Base-by-base conservation (phyloP, 345 rosid genomes). In the Eucalyptus cloeziana region DNA sequence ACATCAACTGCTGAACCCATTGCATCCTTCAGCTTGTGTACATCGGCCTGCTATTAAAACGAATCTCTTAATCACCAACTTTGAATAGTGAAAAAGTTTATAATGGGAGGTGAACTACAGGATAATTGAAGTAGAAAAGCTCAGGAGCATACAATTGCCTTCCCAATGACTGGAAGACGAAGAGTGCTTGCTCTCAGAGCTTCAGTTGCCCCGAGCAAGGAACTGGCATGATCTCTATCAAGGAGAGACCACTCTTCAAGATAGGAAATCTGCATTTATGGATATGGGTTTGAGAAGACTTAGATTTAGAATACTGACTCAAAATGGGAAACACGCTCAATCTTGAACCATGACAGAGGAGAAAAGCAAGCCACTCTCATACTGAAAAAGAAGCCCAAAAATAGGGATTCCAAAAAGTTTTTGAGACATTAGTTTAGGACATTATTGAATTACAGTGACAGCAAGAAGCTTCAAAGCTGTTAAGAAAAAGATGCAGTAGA, bases 181-280 rank as follows among this genome's bases (percentile, higher is more conserved):
- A 97, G 97, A 19, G 98, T 97, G 90, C 99, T 97, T 91, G 99
- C 99, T 92, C 92, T 95, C 91, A 96, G 92, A 89, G 99, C 97
- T 95, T 94, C 98, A 12, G 93, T 97, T 91, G 99, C 98, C 91
- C 96, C 97, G 31, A 91, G 90, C 94, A 96, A 92, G 87, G 97
- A 96, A 91, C 87, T 93, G 14, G 90, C 93, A 90, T 98, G 98
- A 91, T 94, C 97, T 91, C 93, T 92, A 88, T 97, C 98, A 79
- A 96, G 86, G 90, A 91, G 94, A 91, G 97, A 92, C 98, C 99
- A 98, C 86, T 94, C 94, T 91, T 97, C 98, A 91, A 98, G 91
- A 92, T 89, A 92, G 60, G 91, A 44, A 86, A 96, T 92, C 99
- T 98, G 90, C 91, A 91, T 62, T 89, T 88, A 60, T 17, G 8